A percentile compares a stretch with the other conserved stretches of the same genome.
Conservation (phyloP, 495 filamentous ascomycete species). For the Penicillium bovifimosum region DNA sequence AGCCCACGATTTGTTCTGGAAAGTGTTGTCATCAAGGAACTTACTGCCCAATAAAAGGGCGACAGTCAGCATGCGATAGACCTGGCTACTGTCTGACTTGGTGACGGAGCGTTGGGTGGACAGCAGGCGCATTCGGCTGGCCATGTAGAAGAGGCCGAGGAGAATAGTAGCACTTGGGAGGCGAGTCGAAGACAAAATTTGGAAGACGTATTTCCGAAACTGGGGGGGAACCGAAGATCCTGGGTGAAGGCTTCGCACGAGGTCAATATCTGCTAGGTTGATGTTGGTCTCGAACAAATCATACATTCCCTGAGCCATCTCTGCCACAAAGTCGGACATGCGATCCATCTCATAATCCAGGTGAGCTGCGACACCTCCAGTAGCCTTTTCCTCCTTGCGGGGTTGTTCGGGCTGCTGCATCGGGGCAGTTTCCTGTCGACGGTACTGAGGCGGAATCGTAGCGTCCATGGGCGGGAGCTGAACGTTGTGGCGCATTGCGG, state of each 20-base stretch:
- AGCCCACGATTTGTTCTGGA: conserved; percentile 98
- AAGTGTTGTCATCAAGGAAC: conserved; percentile 98
- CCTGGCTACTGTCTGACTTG: conserved; percentile 60
- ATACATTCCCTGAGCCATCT: conserved; percentile 84
- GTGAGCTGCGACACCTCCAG: conserved; percentile 89
- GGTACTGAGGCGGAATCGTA: conserved; percentile 40
- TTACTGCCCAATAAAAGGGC: conserved; percentile 90
- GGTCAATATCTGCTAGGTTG: conserved; percentile 66
- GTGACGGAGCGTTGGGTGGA: conserved; percentile 48
- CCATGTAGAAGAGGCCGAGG: conserved; percentile 84
- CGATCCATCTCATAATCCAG: conserved; percentile 98
- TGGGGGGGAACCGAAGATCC: conserved; percentile 62
- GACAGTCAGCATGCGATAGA: conserved; percentile 89
- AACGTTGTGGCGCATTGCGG: conserved; percentile 40
- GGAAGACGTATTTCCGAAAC: conserved; percentile 91
- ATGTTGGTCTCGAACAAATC: conserved; percentile 55
- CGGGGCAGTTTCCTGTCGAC: conserved; percentile 34
- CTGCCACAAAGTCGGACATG: conserved; percentile 96
- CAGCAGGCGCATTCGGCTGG: conserved; percentile 72
- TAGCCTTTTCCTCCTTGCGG: conserved; percentile 50
- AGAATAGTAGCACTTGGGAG: conserved; percentile 94
- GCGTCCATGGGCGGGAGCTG: conserved; percentile 43
- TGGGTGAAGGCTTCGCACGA: conserved; percentile 70
- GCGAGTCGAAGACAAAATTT: conserved; percentile 89
- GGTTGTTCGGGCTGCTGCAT: conserved; percentile 35